Evolutionary conservation across 1,284 basidiomycete species (phyloP).

Genomic region (Apiotrichum veenhuisii): DNA sequence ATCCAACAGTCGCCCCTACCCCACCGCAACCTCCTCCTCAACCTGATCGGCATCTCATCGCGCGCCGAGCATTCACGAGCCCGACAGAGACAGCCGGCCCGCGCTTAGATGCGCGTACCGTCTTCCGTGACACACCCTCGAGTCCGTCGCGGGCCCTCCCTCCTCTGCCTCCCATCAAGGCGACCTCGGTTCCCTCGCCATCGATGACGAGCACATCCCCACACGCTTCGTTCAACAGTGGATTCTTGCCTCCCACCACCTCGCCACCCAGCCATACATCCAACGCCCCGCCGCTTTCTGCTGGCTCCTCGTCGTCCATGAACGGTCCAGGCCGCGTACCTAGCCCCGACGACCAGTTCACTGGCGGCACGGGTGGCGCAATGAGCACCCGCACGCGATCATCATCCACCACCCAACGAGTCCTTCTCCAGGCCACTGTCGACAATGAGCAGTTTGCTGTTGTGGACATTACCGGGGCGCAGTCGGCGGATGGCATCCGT

Average conservation of each 20-base stretch:
- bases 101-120: neutral
- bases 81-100: constrained; percentile 13
- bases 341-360: constrained; percentile 36
- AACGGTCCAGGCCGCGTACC: constrained; percentile 16
- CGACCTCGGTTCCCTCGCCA: constrained; percentile 8
- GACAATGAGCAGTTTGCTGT: constrained; percentile 75
- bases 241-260: neutral
- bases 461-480: constrained; percentile 71
- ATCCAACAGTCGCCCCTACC: constrained; percentile 1
- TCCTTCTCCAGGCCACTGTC: constrained; percentile 59
- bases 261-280: neutral
- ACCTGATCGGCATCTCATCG: constrained; percentile 33
- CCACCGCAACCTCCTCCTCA: constrained; percentile 45
- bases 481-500: constrained; percentile 67
- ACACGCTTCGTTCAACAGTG: neutral
- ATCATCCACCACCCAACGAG: constrained; percentile 19
- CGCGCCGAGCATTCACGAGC: constrained; percentile 35
- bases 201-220: neutral
- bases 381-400: constrained; percentile 17
- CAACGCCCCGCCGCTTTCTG: neutral
- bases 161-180: constrained; percentile 27
- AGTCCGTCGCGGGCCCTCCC: constrained; percentile 37
- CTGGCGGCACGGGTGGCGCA: neutral
- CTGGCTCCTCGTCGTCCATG: constrained; percentile 3
- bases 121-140: constrained; percentile 13